Evolutionary conservation across 768 basidiomycete species (phyloP), one percentile per base, ranked within the genome.

Genomic region (Lentinus brumalis): DNA sequence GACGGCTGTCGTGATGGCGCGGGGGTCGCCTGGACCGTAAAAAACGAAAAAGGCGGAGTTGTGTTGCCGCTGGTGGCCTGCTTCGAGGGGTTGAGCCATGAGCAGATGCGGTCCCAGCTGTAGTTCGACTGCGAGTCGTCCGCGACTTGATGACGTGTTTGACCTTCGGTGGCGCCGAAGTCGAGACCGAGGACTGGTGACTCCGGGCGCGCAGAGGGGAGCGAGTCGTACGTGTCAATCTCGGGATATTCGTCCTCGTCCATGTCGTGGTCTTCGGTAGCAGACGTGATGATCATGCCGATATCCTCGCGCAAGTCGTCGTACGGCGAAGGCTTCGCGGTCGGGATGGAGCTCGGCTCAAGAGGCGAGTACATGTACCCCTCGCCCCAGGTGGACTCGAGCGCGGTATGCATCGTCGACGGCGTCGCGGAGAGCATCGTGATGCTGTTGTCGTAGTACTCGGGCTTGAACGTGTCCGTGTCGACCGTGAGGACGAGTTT

Each of bases 351-450:
- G 26, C 60, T 66, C 31, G 69, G 55, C 35, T 50, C 62, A 47
- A 65, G 66, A 14, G 67, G 60, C 26, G 64, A 66, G 60, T 66
- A 69, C 45, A 66, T 53, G 57, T 83, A 81, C 38, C 60, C 69
- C 29, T 65, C 62, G 26, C 47, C 52, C 53, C 61, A 61, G 47
- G 57, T 64, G 10, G 67, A 67, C 72, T 90, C 89, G 50, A 89
- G 83, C 41, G 89, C 89, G 18, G 89, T 91, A 60, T 87, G 88
- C 88, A 91, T 89, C 64, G 80, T 78, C 30, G 87, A 87, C 35
- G 86, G 86, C 16, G 78, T 75, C 46, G 70, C 70, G 30, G 77
- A 76, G 53, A 71, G 69, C 40, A 83, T 80, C 14, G 83, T 83
- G 60, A 76, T 78, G 59, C 75, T 74, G 64, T 76, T 74, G 62